Percentiles rank a stretch among this genome's conserved stretches.
Evolutionary conservation across 2,329 filamentous ascomycete genomes (phyloP).

Genomic region (Sporothrix mexicana): DNA sequence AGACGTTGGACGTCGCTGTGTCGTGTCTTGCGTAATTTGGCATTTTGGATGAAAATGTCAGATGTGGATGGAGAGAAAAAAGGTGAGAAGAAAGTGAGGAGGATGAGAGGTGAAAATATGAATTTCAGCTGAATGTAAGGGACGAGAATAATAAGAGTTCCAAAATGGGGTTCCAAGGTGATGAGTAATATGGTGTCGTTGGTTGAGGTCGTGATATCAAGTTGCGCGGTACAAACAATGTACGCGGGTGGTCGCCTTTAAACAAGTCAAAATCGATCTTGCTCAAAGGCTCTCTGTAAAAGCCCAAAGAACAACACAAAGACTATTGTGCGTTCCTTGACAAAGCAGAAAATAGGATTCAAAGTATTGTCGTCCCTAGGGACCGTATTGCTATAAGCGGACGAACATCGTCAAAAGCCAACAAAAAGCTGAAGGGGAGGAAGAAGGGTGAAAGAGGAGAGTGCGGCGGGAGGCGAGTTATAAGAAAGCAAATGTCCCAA

Average conservation of each 20-base stretch:
- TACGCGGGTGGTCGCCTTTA: conserved; percentile 13
- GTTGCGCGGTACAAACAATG: background rate
- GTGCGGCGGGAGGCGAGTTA: conserved; percentile 6
- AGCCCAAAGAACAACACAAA: conserved; percentile 25
- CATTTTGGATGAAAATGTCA: conserved; percentile 35
- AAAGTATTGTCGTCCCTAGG: conserved; percentile 50
- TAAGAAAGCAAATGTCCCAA: background rate
- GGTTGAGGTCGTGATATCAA: conserved; percentile 8
- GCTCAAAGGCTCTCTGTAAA: conserved; percentile 26
- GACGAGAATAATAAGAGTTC: background rate
- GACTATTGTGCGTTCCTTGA: conserved; percentile 17
- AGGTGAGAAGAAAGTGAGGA: background rate
- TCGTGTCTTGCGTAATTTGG: conserved; percentile 46
- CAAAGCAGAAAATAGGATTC: conserved; percentile 31
- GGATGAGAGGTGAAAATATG: background rate
- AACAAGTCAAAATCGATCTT: conserved; percentile 28
- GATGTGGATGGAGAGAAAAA: background rate
- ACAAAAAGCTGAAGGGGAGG: conserved; percentile 1
- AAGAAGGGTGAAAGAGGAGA: background rate
- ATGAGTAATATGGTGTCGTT: background rate
- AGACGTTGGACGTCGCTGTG: conserved; percentile 50
- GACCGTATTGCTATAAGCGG: conserved; percentile 49
- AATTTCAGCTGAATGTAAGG: background rate
- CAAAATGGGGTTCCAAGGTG: background rate
- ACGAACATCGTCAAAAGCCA: conserved; percentile 40